These are phyloP conservation scores for Verticillium klebahnii DNA, from an alignment of 2,329 filamentous ascomycete species.

Conservation along the genomic window DNA sequence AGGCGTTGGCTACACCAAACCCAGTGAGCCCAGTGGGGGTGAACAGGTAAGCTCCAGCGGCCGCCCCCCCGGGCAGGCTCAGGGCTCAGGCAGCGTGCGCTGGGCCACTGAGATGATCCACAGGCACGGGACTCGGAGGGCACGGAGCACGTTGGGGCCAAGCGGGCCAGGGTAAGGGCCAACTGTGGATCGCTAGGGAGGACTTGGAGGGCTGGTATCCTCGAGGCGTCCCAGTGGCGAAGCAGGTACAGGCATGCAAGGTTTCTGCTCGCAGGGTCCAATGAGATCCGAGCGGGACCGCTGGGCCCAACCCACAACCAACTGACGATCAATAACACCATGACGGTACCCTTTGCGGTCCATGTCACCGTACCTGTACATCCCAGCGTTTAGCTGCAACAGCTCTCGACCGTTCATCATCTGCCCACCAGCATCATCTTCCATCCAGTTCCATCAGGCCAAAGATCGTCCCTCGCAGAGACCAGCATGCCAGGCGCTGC, in stretches of 20 bases:
- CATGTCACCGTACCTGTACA: background rate
- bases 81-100: background rate
- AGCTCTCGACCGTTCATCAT: background rate
- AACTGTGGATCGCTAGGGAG: background rate
- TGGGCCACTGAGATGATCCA: background rate
- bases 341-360: background rate
- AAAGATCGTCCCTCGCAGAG: background rate
- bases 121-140: background rate
- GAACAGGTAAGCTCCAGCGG: background rate
- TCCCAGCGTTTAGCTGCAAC: background rate
- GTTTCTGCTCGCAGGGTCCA: background rate
- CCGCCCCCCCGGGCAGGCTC: background rate
- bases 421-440: background rate
- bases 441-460: background rate
- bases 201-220: background rate
- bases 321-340: background rate
- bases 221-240: background rate
- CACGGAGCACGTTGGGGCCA: background rate
- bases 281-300: background rate
- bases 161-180: background rate
- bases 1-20: background rate
- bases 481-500: background rate
- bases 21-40: background rate
- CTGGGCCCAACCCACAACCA: background rate
- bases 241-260: background rate